Base-by-base conservation (phyloP, 1,139 yeast species). In the Hemisphaericaspora xylofermentans region DNA sequence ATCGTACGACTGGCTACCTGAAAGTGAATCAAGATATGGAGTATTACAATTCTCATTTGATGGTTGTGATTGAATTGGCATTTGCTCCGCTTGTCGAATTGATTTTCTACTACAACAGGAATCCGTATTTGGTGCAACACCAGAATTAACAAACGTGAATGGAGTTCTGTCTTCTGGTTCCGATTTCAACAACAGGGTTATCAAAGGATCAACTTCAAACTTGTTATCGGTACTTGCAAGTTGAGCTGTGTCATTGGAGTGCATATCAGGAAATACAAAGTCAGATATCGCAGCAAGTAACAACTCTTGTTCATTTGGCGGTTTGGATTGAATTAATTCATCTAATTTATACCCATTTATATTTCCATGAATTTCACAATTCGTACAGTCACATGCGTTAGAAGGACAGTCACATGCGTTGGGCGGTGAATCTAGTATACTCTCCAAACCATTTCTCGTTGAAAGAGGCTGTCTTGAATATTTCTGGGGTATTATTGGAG, bases 281-380 rank as follows among this genome's bases (percentile, higher is more conserved):
- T 31, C 34, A 12, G 34, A 31, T 6, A 31, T 18, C 16, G 38
- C 31, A 4, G 36, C 22, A 6, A 35, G 34, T n/a, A 18, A 31
- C 8, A 18, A 4, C n/a, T 31, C 34, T 31, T 31, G 34, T 19
- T 31, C 25, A 19, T 18, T 31, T n/a, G 16, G 24, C n/a, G 34
- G 24, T 31, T 31, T 37, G 7, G 17, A 43, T 16, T 43, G 36
- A 25, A 48, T 47, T 21, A 58, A 48, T 39, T 77, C 81, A 39
- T 71, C 75, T 29, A 74, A 47, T 45, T 70, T 66, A 39, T 70
- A 54, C 2, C 83, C 83, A 46, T 76, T 65, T 13, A 73, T 66
- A 8, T 76, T 78, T 2, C 82, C 81, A 52, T 78, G 84, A 2
- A 69, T 60, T 43, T 71, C 80, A 58, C 83, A 78, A 47, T 77